Conservation (phyloP, 371 early-diverging fungal genomes). For the Funneliformis caledonium region DNA sequence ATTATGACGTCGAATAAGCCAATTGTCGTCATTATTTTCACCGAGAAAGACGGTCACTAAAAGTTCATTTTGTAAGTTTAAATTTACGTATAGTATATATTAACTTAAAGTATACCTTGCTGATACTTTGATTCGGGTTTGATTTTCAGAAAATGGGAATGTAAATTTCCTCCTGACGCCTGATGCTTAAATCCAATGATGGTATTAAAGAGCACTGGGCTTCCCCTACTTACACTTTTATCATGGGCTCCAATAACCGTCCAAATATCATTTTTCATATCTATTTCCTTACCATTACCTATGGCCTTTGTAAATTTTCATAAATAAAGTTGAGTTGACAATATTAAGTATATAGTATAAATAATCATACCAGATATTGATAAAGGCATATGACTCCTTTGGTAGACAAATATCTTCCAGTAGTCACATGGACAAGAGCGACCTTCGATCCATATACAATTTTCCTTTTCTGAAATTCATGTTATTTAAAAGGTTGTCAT, state of each 20-base stretch:
- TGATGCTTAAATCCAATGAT: constrained; percentile 11
- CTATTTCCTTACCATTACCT: not conserved
- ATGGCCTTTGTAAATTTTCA: not conserved
- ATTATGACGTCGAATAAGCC: not conserved
- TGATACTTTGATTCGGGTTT: not conserved
- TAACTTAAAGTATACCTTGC: not conserved
- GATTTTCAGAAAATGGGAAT: not conserved
- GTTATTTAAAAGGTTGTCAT: not conserved
- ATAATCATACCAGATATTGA: not conserved
- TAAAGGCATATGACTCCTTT: not conserved
- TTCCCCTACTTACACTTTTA: not conserved
- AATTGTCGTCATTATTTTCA: not conserved
- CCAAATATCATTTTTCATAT: constrained; percentile 10
- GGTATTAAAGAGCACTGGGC: not conserved
- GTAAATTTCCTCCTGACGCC: not conserved
- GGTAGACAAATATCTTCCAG: not conserved
- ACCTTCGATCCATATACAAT: not conserved
- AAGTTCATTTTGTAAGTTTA: not conserved
- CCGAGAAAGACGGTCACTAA: not conserved
- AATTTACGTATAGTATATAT: not conserved
- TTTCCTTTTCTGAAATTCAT: not conserved
- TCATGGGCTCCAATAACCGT: not conserved
- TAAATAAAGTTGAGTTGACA: not conserved
- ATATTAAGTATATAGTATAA: not conserved
- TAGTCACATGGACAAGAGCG: not conserved